phyloP scores from a whole-genome alignment of 139 green algal genomes.

The Tetraselmis chui region DNA sequence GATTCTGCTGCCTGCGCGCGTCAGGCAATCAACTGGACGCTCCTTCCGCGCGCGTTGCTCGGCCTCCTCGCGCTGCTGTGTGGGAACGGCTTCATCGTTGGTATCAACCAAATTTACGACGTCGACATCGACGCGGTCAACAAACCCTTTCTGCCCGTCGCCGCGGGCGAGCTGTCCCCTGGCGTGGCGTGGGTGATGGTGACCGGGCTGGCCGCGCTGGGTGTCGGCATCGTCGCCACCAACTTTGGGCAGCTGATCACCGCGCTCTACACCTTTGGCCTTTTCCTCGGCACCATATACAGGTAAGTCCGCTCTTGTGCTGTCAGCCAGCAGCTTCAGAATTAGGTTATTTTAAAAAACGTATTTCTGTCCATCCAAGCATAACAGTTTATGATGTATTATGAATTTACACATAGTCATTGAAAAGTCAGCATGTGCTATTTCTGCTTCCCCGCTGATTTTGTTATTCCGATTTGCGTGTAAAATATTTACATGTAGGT shows the following conservation, averaged over 20 bases:
- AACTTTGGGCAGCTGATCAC: slow-evolving; percentile 89
- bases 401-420: neutral
- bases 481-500: too few species aligned
- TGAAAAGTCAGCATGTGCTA: neutral
- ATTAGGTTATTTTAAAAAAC: too few species aligned
- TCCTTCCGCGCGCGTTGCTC: slow-evolving; percentile 77
- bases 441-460: too few species aligned
- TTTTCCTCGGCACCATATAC: slow-evolving; percentile 95
- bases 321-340: too few species aligned
- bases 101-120: slow-evolving; percentile 98
- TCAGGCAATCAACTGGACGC: slow-evolving; percentile 74
- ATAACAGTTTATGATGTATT: too few species aligned
- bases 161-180: slow-evolving; percentile 60
- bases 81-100: slow-evolving; percentile 98
- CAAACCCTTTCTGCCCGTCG: slow-evolving; percentile 97
- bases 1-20: neutral
- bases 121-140: slow-evolving; percentile 94
- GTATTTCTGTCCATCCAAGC: too few species aligned
- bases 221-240: slow-evolving; percentile 59
- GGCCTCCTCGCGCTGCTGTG: slow-evolving; percentile 85
- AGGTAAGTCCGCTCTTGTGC: too few species aligned
- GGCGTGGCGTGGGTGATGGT: slow-evolving; percentile 64
- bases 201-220: slow-evolving; percentile 55
- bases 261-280: slow-evolving; percentile 79
- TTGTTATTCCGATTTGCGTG: too few species aligned